phyloP scores from a whole-genome alignment of 106 monocot genomes.

The Gastrodia elata region DNA sequence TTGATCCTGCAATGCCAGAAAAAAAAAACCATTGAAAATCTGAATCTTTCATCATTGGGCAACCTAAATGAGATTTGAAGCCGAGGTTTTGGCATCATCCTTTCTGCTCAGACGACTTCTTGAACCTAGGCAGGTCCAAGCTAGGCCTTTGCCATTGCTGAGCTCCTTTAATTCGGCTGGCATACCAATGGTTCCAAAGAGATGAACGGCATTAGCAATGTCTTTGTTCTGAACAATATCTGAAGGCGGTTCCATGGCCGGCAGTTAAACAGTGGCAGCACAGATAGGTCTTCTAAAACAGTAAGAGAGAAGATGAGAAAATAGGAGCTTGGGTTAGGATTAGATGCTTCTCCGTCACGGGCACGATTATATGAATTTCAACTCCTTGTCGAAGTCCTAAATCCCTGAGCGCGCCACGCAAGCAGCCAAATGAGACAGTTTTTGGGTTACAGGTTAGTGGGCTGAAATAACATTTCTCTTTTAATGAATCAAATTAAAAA shows the following conservation, averaged over 20 bases:
- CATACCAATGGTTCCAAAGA: slow-evolving; percentile 55
- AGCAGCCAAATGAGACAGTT: no score
- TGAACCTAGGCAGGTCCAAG: slow-evolving; percentile 66
- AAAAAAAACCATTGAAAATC: no score
- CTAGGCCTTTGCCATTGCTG: slow-evolving; percentile 55
- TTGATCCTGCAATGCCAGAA: slow-evolving; percentile 48
- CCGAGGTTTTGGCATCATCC: background rate
- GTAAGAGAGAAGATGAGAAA: background rate
- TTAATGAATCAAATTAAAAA: no score
- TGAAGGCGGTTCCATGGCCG: background rate
- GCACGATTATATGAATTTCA: no score
- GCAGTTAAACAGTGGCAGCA: background rate
- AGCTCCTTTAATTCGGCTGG: slow-evolving; percentile 66
- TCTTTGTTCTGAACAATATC: slow-evolving; percentile 4
- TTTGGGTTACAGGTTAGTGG: no score
- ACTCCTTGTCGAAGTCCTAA: no score
- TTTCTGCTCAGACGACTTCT: slow-evolving; percentile 34
- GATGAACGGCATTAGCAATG: slow-evolving; percentile 37
- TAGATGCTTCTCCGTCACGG: no score
- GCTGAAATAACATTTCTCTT: no score
- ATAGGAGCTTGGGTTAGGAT: background rate
- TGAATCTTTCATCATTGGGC: no score
- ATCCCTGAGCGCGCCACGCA: no score
- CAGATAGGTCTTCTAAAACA: background rate
- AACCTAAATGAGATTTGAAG: background rate